These are phyloP conservation scores for Aspergillus homomorphus DNA, from an alignment of 495 filamentous ascomycete genomes.

Conservation along the genomic window DNA sequence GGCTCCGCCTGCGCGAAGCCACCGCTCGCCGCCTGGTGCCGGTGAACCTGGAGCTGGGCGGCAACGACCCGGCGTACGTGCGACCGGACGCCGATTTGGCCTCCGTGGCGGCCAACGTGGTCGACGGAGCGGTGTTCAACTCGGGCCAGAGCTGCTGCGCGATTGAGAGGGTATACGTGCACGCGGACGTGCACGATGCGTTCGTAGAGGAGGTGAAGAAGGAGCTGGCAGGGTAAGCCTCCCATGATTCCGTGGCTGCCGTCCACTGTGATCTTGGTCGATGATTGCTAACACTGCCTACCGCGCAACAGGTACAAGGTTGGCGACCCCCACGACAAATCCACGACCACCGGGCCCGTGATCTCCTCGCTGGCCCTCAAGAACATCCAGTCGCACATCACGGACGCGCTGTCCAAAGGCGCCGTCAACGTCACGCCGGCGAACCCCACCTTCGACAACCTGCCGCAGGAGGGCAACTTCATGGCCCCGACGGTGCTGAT, in stretches of 20 bases:
- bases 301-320: constrained; percentile 66
- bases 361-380: constrained; percentile 68
- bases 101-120: constrained; percentile 89
- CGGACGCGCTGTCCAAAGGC: constrained; percentile 80
- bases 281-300: too few relatives aligned
- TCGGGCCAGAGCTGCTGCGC: constrained; percentile 96
- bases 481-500: constrained; percentile 81
- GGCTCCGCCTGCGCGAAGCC: constrained; percentile 75
- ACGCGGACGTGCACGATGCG: constrained; percentile 75
- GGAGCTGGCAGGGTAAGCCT: constrained; percentile 55
- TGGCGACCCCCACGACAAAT: constrained; percentile 75
- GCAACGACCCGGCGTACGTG: constrained; percentile 91
- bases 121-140: constrained; percentile 94
- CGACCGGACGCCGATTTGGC: constrained; percentile 79
- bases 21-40: constrained; percentile 76
- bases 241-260: background rate
- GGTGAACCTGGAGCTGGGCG: constrained; percentile 86
- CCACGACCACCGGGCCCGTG: constrained; percentile 84
- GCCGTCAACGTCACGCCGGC: constrained; percentile 79
- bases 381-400: constrained; percentile 75
- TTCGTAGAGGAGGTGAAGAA: constrained; percentile 75
- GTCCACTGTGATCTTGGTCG: too few relatives aligned
- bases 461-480: constrained; percentile 74
- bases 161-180: constrained; percentile 88
- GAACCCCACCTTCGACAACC: constrained; percentile 67